Conservation (phyloP, 164 flowering plant species). For the Cinnamomum chago region DNA sequence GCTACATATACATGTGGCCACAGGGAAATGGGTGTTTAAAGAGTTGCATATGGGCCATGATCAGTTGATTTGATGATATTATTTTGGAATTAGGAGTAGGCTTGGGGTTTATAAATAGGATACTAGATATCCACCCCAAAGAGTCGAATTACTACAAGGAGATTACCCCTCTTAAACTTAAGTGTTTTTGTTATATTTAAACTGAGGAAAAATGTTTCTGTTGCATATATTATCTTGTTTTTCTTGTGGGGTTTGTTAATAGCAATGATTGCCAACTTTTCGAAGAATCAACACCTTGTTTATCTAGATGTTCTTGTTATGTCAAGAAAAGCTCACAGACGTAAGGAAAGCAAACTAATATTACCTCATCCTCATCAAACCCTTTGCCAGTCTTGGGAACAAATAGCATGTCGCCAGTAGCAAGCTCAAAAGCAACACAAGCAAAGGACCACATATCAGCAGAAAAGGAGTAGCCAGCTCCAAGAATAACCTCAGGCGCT, state of each 20-base stretch:
- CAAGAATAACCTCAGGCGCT: constrained; percentile 89
- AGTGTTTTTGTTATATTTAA: background rate
- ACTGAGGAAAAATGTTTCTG: background rate
- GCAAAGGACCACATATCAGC: constrained; percentile 98
- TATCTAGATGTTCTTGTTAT: background rate
- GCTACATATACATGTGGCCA: no score
- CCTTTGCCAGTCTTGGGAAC: constrained; percentile 76
- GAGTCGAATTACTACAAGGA: background rate
- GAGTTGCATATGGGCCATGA: no score
- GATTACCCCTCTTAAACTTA: background rate
- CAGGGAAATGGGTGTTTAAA: no score
- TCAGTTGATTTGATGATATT: no score
- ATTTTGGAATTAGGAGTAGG: no score
- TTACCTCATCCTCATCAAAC: constrained; percentile 85
- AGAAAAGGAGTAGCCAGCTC: constrained; percentile 65
- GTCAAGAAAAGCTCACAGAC: no score
- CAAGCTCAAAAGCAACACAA: constrained; percentile 89
- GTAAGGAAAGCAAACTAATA: background rate
- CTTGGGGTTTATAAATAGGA: no score
- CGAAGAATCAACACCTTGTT: background rate
- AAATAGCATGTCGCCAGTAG: constrained; percentile 92
- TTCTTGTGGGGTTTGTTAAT: background rate
- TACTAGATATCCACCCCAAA: no score
- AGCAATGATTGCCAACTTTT: background rate
- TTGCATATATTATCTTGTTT: background rate